Percentiles rank a stretch among this genome's conserved stretches.
These are phyloP conservation scores for Penicillium cosmopolitanum DNA, from an alignment of 495 filamentous ascomycete genomes.

Conservation along the genomic window DNA sequence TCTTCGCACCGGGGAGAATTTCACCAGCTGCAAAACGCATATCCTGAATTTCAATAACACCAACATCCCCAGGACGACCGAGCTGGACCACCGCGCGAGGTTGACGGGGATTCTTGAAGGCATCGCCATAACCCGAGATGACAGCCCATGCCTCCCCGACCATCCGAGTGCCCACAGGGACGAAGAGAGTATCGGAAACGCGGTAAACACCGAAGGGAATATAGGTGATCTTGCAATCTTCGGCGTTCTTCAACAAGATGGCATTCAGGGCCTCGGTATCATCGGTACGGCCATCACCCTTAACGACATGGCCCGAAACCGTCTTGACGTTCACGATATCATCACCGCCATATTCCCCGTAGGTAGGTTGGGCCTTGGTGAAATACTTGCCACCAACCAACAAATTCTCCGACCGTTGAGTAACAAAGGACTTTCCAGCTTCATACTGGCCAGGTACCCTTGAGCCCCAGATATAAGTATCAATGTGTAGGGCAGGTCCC, in stretches of 20 bases:
- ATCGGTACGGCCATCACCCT: slow-evolving; percentile 48
- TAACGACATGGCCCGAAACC: slow-evolving; percentile 35
- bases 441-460: slow-evolving; percentile 37
- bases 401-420: slow-evolving; percentile 25
- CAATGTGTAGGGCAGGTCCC: slow-evolving; percentile 46
- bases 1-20: slow-evolving; percentile 52
- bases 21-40: slow-evolving; percentile 57
- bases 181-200: slow-evolving; percentile 58
- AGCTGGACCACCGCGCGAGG: slow-evolving; percentile 63
- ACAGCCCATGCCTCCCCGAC: slow-evolving; percentile 59
- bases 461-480: slow-evolving; percentile 49
- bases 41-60: slow-evolving; percentile 61
- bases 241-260: slow-evolving; percentile 51
- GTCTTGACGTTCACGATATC: slow-evolving; percentile 56
- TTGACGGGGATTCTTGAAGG: slow-evolving; percentile 52
- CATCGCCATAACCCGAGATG: slow-evolving; percentile 52
- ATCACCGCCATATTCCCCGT: slow-evolving; percentile 44
- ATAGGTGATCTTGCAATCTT: slow-evolving; percentile 56
- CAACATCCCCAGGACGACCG: slow-evolving; percentile 59
- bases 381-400: slow-evolving; percentile 34
- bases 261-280: slow-evolving; percentile 55
- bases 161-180: slow-evolving; percentile 58
- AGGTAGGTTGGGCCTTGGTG: slow-evolving; percentile 50
- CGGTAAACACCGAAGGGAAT: slow-evolving; percentile 65
- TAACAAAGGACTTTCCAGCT: slow-evolving; percentile 22